Evolutionary conservation across 768 basidiomycete species (phyloP), one percentile per base, ranked within the genome.

Genomic region (Pleurotus eryngii): DNA sequence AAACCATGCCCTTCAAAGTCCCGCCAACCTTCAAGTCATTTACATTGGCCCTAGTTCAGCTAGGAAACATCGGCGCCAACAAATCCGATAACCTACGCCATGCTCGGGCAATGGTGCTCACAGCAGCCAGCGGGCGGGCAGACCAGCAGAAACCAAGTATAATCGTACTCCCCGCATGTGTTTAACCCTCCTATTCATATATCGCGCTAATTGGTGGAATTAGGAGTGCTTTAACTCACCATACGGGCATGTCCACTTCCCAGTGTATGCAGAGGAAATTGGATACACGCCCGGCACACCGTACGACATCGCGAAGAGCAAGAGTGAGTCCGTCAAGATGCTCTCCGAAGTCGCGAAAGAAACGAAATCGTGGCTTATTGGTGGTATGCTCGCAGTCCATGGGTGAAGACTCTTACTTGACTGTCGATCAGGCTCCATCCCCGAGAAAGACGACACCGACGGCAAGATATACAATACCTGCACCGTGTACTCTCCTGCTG

Each of bases 171-270:
- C 94, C 94, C 1, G 92, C 92, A 64, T 59, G 86, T 62, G 46
- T 17, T 20, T 20, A 49, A 5, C 49, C 27, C 17, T 49, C 51
- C 5, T 39, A 37, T 17, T 42, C 55, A 7, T 37, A 26, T 26
- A 38, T 17, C 27, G 46, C 55, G 35, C 27, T 54, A 46, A 59
- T 39, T 38, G 50, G 38, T 50, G 35, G 11, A 30, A 24, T 12
- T 58, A 92, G 92, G 92, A 91, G 81, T 92, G 85, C 70, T 95
- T 93, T 71, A 91, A 93, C 66, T 92, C 89, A 3, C 90, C 90
- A 0, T 93, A 94, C 63, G 90, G 91, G 0, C 82, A 86, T 62
- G 73, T 75, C 2, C 82, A 90, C 67, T 97, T 98, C 67, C 89
- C 91, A 0, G 77, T 84, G 7, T 89, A 94, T 63, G 90, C 92